Conservation (phyloP, 2,329 filamentous ascomycete genomes). For the Teratosphaeriaceae sp. region DNA sequence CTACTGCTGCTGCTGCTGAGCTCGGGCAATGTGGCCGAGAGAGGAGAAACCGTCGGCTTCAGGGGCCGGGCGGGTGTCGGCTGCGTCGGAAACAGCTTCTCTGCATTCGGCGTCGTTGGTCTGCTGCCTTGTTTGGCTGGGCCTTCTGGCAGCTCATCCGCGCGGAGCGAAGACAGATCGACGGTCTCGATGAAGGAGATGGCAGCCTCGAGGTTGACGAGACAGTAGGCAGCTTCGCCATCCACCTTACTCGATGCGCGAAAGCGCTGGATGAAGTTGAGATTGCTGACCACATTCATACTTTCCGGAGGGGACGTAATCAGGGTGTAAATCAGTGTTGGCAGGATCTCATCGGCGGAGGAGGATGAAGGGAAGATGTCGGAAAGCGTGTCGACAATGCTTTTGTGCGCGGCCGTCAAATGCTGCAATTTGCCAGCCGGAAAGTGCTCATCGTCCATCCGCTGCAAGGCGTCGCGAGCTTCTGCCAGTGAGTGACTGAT, state of each 20-base stretch:
- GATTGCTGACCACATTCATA: slow-evolving; percentile 85
- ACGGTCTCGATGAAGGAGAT: slow-evolving; percentile 94
- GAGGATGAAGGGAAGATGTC: slow-evolving; percentile 64
- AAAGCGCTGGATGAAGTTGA: slow-evolving; percentile 92
- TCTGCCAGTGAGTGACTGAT: slow-evolving; percentile 66
- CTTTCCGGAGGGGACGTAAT: slow-evolving; percentile 83
- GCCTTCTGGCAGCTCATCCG: slow-evolving; percentile 65
- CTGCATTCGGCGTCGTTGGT: slow-evolving; percentile 42
- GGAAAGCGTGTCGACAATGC: slow-evolving; percentile 80
- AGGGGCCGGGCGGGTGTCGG: slow-evolving; percentile 20
- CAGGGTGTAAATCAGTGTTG: slow-evolving; percentile 91
- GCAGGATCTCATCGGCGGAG: slow-evolving; percentile 94
- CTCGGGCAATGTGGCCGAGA: slow-evolving; percentile 19
- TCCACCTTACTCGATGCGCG: slow-evolving; percentile 79
- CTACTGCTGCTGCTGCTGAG: slow-evolving; percentile 5
- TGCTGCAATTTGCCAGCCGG: slow-evolving; percentile 87
- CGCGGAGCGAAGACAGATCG: slow-evolving; percentile 79
- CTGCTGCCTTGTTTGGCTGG: slow-evolving; percentile 48
- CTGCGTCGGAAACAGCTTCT: slow-evolving; percentile 31
- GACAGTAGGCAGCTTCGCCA: slow-evolving; percentile 89
- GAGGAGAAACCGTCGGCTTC: slow-evolving; percentile 28
- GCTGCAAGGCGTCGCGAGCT: slow-evolving; percentile 60
- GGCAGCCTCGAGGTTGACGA: slow-evolving; percentile 92
- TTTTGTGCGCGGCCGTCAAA: slow-evolving; percentile 82
- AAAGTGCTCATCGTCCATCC: slow-evolving; percentile 82